Percentiles rank a stretch among this genome's conserved stretches.
Conservation (phyloP, 1,284 basidiomycete species). For the Heliocybe sulcata region DNA sequence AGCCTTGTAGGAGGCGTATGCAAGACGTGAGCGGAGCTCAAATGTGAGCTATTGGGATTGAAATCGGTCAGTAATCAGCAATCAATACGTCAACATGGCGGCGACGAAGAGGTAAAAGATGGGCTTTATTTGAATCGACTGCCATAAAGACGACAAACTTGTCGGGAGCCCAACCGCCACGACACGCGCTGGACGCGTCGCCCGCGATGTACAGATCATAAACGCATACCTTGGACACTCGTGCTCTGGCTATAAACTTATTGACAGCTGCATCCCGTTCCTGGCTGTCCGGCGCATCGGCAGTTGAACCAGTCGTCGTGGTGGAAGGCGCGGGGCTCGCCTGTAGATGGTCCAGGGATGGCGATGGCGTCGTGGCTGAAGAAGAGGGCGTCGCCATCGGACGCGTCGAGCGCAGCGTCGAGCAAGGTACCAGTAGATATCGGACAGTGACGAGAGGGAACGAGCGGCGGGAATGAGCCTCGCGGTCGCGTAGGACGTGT, state of each 20-base stretch:
- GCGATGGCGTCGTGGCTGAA: background rate
- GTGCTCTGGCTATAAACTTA: background rate
- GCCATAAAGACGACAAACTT: too few relatives aligned
- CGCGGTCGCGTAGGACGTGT: background rate
- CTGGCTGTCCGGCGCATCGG: background rate
- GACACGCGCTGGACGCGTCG: background rate
- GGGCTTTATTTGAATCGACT: background rate
- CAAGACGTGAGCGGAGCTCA: slow-evolving; percentile 64
- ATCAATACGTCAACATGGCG: background rate
- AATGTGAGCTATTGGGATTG: slow-evolving; percentile 58
- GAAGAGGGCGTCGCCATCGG: slow-evolving; percentile 1
- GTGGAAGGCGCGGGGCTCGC: background rate
- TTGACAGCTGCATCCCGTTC: background rate
- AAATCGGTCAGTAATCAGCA: background rate
- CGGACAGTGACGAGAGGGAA: background rate
- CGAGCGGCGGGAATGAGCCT: background rate
- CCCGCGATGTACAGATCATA: background rate
- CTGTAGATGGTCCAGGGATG: background rate
- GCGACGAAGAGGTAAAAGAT: background rate
- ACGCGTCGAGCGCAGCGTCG: background rate
- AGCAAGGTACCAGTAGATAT: background rate
- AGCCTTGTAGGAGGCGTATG: slow-evolving; percentile 77
- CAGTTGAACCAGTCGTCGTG: background rate
- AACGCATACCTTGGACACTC: background rate
- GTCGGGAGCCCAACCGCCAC: too few relatives aligned